Evolutionary conservation across 305 asterid species (phyloP).

Genomic region (Fraxinus xanthoxyloides): DNA sequence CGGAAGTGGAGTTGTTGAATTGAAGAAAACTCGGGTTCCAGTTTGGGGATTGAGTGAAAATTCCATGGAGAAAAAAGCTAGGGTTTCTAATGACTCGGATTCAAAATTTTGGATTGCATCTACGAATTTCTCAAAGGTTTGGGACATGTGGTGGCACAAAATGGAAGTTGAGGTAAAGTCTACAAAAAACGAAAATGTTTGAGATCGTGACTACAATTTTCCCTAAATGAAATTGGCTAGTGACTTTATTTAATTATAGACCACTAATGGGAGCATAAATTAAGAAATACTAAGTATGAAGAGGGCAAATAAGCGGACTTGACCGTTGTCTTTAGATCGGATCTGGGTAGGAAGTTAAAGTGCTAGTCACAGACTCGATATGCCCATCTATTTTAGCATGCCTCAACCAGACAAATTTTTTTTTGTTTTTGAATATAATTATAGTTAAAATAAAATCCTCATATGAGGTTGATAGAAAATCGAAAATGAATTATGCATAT

Average conservation of each 20-base stretch:
- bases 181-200: no score
- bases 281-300: background rate
- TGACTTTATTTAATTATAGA: background rate
- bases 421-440: no score
- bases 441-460: background rate
- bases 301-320: no score
- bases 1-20: background rate
- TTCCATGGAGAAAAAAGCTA: constrained; percentile 18
- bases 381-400: background rate
- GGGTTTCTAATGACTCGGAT: constrained; percentile 19
- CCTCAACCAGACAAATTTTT: background rate
- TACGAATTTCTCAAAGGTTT: no score
- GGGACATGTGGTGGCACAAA: no score
- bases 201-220: no score
- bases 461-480: no score
- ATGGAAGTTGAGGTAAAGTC: no score
- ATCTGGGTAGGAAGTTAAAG: no score
- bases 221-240: background rate
- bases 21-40: constrained; percentile 18
- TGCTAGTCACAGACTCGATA: background rate
- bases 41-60: constrained; percentile 15
- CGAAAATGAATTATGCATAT: no score
- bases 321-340: no score
- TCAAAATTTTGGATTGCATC: background rate
- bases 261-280: background rate